Evolutionary conservation across 2,329 filamentous ascomycete species (phyloP).

Genomic region (Verticillium longisporum): DNA sequence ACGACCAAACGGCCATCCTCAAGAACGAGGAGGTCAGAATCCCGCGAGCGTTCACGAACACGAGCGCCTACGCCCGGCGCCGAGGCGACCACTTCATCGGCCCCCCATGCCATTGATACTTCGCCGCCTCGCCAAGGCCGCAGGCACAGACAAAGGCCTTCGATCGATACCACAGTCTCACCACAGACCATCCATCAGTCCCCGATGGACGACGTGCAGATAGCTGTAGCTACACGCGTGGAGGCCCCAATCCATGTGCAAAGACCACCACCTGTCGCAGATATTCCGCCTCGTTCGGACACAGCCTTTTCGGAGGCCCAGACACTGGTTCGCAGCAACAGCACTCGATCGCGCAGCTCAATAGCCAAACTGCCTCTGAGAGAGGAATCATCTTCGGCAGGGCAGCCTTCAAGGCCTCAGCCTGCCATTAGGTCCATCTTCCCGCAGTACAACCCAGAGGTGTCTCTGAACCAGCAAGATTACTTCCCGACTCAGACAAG

Average conservation of each 20-base stretch:
- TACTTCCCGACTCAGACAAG: slow-evolving; percentile 64
- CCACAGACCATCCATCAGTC: slow-evolving; percentile 17
- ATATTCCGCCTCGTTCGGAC: slow-evolving; percentile 38
- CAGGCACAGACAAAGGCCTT: slow-evolving; percentile 22
- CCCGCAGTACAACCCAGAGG: slow-evolving; percentile 62
- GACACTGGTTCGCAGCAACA: slow-evolving; percentile 41
- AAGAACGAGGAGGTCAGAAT: slow-evolving; percentile 28
- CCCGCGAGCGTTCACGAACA: slow-evolving; percentile 19
- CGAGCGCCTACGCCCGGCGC: slow-evolving; percentile 28
- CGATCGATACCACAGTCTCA: slow-evolving; percentile 17
- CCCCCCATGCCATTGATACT: slow-evolving; percentile 13
- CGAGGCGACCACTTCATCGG: slow-evolving; percentile 16
- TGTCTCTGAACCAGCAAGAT: slow-evolving; percentile 59
- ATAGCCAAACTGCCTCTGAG: slow-evolving; percentile 47
- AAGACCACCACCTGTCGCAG: slow-evolving; percentile 31
- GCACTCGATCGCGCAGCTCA: slow-evolving; percentile 45
- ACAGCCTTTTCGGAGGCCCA: slow-evolving; percentile 45
- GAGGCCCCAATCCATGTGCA: slow-evolving; percentile 18
- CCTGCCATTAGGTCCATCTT: slow-evolving; percentile 64
- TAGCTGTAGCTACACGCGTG: slow-evolving; percentile 3
- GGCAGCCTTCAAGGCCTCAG: slow-evolving; percentile 17
- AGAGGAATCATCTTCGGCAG: slow-evolving; percentile 22
- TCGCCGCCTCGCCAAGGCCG: slow-evolving; percentile 12
- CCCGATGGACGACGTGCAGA: slow-evolving; percentile 7
- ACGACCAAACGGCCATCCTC: slow-evolving; percentile 35